phyloP scores from a whole-genome alignment of 108 stramenopile species.

The Nitzschia sp. region DNA sequence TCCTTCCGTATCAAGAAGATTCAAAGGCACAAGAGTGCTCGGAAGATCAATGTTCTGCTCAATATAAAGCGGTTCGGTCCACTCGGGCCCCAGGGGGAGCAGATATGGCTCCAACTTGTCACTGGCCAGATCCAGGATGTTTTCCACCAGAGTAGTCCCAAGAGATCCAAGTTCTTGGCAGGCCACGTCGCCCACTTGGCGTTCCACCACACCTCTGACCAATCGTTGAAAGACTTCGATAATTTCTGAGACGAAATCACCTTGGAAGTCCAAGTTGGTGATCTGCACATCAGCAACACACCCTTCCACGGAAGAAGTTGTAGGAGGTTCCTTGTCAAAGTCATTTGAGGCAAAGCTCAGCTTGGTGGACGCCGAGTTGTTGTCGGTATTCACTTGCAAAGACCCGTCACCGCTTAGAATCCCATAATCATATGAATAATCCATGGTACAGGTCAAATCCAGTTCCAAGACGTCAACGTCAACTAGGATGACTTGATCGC shows the following conservation, averaged over 20 bases:
- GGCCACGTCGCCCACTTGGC: constrained; percentile 41
- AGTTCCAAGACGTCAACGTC: constrained; percentile 12
- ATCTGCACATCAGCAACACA: constrained; percentile 54
- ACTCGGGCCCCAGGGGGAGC: not conserved
- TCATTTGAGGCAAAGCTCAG: constrained; percentile 44
- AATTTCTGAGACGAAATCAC: constrained; percentile 48
- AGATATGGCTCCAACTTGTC: constrained; percentile 34
- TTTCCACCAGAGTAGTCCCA: constrained; percentile 30
- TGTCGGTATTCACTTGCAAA: constrained; percentile 20
- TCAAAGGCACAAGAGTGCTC: not conserved
- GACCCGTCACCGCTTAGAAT: constrained; percentile 26
- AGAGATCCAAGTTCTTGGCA: constrained; percentile 50
- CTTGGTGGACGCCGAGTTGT: constrained; percentile 34
- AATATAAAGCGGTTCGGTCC: constrained; percentile 23
- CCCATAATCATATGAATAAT: constrained; percentile 29
- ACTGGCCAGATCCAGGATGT: constrained; percentile 26
- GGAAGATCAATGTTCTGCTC: constrained; percentile 31
- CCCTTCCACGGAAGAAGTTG: constrained; percentile 24
- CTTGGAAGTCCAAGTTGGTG: constrained; percentile 55
- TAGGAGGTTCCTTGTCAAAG: constrained; percentile 47
- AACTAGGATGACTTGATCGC: constrained; percentile 13
- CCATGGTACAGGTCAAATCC: constrained; percentile 36
- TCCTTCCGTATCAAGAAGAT: constrained; percentile 29
- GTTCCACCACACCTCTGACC: constrained; percentile 42
- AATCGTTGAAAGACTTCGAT: constrained; percentile 54